Evolutionary conservation across 2,329 filamentous ascomycete species (phyloP).

Genomic region (Beauveria medogensis): DNA sequence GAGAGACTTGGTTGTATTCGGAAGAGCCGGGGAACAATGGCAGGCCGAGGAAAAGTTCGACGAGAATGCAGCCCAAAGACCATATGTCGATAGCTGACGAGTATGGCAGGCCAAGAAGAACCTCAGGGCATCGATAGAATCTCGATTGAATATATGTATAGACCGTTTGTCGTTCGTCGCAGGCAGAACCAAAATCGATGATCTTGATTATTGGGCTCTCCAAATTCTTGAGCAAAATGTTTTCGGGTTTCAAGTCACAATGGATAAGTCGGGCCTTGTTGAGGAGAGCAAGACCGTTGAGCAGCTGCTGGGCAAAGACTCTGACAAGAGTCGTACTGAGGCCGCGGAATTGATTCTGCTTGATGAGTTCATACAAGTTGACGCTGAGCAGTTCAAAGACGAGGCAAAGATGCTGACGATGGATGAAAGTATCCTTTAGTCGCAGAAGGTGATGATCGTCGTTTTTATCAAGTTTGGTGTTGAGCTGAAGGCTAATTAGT

Average conservation of each 20-base stretch:
- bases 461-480: slow-evolving; percentile 98
- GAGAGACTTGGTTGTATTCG: slow-evolving; percentile 95
- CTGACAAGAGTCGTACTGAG: slow-evolving; percentile 93
- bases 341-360: slow-evolving; percentile 97
- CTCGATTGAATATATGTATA: slow-evolving; percentile 99
- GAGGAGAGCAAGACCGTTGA: slow-evolving; percentile 83
- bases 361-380: slow-evolving; percentile 97
- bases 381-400: slow-evolving; percentile 96
- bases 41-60: slow-evolving; percentile 90
- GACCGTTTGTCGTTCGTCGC: slow-evolving; percentile 95
- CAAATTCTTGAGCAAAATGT: slow-evolving; percentile 94
- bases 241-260: slow-evolving; percentile 96
- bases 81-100: slow-evolving; percentile 99
- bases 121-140: slow-evolving; percentile 95
- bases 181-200: slow-evolving; percentile 97
- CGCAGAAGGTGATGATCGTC: slow-evolving; percentile 94
- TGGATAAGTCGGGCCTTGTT: slow-evolving; percentile 97
- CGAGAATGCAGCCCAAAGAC: slow-evolving; percentile 96
- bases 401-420: slow-evolving; percentile 90
- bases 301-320: slow-evolving; percentile 92
- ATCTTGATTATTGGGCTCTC: slow-evolving; percentile 99
- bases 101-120: slow-evolving; percentile 89
- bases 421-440: slow-evolving; percentile 96
- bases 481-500: slow-evolving; percentile 51
- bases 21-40: slow-evolving; percentile 95